Evolutionary conservation across 2,329 filamentous ascomycete genomes (phyloP), one percentile per base, ranked within the genome.

Genomic region (Aspergillus aculeatus): DNA sequence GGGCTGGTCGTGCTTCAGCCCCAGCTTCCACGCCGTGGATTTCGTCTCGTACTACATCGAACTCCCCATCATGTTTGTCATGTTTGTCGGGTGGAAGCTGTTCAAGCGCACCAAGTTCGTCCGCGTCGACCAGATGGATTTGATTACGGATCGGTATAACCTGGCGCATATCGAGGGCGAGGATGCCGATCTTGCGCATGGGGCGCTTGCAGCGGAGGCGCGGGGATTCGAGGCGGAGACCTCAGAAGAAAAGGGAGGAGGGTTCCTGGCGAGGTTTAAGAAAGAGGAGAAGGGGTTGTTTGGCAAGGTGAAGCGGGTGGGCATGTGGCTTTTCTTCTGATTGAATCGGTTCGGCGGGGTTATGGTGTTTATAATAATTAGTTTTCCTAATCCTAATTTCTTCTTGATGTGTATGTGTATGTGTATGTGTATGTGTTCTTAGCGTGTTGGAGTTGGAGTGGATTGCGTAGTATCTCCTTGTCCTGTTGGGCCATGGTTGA

Each of bases 41-140:
- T 89, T 89, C 66, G 83, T 89, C 50, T 86, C 83, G 60, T 85
- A 80, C 62, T 88, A 89, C 66, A 80, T 89, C 41, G 84, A 88
- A 71, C 73, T 89, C 19, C 83, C 85, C 0, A 67, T 89, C 58
- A 86, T 89, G 80, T 64, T 83, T 16, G 70, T 83, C 14, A 82
- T 85, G 73, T 83, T 80, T 63, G 48, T 85, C 12, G 77, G 69
- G 0, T 88, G 85, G 85, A 87, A 86, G 67, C 35, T 80, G n/a
- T 72, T 84, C 64, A 80, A 76, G 65, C 66, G 74, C 32, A 83
- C 82, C 5, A 77, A 70, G 59, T 77, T 82, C 54, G 80, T 83
- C 19, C 68, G 68, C 14, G 65, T 76, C 35, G 71, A 73, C 24
- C 77, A 79, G 54, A 84, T 84, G 81, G 83, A 85, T 70, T 66